Evolutionary conservation across 129 eudicot species (phyloP).

Genomic region (Helianthus annuus): HanXRQr2.0-SUNRISE NC_035434.2:170769713-170770212

Average conservation of each 20-base stretch:
- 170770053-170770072: conserved; percentile 98
- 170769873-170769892: conserved; percentile 96
- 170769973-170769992: conserved; percentile 96
- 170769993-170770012: conserved; percentile 99
- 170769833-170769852: conserved; percentile 96
- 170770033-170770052: conserved; percentile 99
- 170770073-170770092: conserved; percentile 97
- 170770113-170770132: conserved; percentile 90
- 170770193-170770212: conserved; percentile 99
- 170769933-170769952: conserved; percentile 97
- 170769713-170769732: conserved; percentile 98
- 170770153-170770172: conserved; percentile 97
- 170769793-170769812: conserved; percentile 96
- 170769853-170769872: conserved; percentile 98
- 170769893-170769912: conserved; percentile 97
- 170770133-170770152: conserved; percentile 99
- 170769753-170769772: conserved; percentile 99
- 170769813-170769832: conserved; percentile 95
- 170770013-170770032: conserved; percentile 99
- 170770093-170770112: conserved; percentile 94
- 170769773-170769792: conserved; percentile 99
- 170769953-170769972: conserved; percentile 97
- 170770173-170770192: conserved; percentile 96
- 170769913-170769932: conserved; percentile 95
- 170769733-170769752: conserved; percentile 99